These are phyloP conservation scores for Leccinum subrobustum DNA, from an alignment of 1,284 basidiomycete genomes.

Conservation along the genomic window DNA sequence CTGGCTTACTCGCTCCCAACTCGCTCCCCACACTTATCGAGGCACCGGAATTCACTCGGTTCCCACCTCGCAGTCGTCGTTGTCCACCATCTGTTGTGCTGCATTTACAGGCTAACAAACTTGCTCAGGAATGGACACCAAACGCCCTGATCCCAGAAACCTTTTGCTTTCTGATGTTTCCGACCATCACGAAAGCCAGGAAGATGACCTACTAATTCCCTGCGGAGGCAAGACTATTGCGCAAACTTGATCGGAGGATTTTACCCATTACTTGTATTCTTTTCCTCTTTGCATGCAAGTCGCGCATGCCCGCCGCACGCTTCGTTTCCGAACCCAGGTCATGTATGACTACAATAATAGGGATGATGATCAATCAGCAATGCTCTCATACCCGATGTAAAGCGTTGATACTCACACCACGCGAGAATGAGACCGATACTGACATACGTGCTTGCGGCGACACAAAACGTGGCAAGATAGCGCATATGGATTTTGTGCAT, in stretches of 20 bases:
- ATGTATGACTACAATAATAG: constrained; percentile 50
- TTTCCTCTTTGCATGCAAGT: no score
- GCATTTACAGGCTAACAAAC: background rate
- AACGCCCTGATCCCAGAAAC: constrained; percentile 11
- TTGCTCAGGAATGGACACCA: constrained; percentile 15
- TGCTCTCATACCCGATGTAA: no score
- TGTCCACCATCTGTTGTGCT: background rate
- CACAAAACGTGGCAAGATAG: constrained; percentile 70
- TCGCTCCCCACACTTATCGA: background rate
- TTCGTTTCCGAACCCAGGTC: constrained; percentile 24
- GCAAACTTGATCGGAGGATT: no score
- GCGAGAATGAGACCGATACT: constrained; percentile 66
- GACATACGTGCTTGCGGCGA: constrained; percentile 68
- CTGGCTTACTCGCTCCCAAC: background rate
- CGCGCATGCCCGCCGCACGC: no score
- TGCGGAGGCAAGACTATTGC: no score
- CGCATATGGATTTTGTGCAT: constrained; percentile 47
- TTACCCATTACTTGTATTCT: no score
- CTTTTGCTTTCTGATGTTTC: constrained; percentile 6
- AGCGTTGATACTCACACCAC: constrained; percentile 56
- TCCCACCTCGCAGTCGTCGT: background rate
- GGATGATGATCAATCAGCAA: background rate
- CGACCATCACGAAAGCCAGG: background rate
- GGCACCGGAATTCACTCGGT: constrained; percentile 1
- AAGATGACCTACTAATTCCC: no score